phyloP scores from a whole-genome alignment of 2,329 filamentous ascomycete species.

The Penicillium sumatraense region DNA sequence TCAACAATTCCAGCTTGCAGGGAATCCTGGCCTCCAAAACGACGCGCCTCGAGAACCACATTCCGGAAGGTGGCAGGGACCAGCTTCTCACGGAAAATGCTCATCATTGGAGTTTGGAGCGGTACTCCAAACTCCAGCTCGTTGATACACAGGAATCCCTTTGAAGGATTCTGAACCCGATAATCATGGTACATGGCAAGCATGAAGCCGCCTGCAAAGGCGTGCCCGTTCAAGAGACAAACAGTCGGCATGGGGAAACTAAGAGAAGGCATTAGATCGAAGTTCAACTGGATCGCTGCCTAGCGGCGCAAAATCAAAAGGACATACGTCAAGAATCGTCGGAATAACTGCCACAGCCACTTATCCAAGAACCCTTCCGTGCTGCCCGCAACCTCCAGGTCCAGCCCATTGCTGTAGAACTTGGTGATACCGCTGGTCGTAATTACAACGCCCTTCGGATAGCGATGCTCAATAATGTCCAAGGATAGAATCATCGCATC shows the following conservation, averaged over 20 bases:
- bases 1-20: conserved; percentile 72
- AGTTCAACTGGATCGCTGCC: not conserved
- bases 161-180: conserved; percentile 71
- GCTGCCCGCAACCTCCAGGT: conserved; percentile 68
- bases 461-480: conserved; percentile 72
- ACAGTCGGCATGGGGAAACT: conserved; percentile 81
- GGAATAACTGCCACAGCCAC: conserved; percentile 68
- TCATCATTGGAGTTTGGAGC: conserved; percentile 74
- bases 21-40: conserved; percentile 68
- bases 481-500: conserved; percentile 70
- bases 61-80: conserved; percentile 59
- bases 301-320: not conserved
- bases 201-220: conserved; percentile 83
- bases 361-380: conserved; percentile 66
- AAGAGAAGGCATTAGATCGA: not conserved
- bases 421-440: conserved; percentile 77
- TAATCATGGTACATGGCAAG: conserved; percentile 83
- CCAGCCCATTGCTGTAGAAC: conserved; percentile 84
- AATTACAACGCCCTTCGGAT: conserved; percentile 73
- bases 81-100: conserved; percentile 74
- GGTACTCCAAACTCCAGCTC: conserved; percentile 79
- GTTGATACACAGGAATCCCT: conserved; percentile 79
- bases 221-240: conserved; percentile 78
- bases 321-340: conserved; percentile 62
- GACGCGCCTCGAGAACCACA: conserved; percentile 73